These are phyloP conservation scores for Globisporangium viniferum DNA, from an alignment of 352 stramenopile genomes.

Conservation along the genomic window DNA sequence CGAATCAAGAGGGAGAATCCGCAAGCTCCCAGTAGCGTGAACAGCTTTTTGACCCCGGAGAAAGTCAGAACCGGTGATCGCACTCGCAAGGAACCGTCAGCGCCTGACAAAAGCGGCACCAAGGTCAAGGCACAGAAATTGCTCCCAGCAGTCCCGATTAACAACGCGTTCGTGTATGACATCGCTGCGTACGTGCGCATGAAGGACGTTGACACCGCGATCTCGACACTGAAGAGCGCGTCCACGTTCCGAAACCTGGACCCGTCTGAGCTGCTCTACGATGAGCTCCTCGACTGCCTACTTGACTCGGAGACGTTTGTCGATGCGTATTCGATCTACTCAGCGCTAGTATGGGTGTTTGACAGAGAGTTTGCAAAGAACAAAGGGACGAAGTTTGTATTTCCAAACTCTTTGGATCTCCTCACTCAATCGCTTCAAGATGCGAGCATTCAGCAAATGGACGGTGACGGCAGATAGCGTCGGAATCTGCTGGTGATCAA, in stretches of 20 bases:
- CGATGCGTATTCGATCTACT: neutral
- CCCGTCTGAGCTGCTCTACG: neutral
- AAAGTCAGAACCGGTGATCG: neutral
- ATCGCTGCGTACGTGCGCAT: neutral
- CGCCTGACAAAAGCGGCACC: neutral
- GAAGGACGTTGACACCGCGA: neutral
- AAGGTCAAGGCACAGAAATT: too few relatives aligned
- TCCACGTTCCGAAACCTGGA: neutral
- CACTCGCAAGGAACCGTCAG: neutral
- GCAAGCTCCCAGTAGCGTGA: neutral
- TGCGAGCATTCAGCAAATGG: neutral
- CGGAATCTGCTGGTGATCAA: neutral
- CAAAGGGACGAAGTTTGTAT: neutral
- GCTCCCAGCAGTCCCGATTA: neutral
- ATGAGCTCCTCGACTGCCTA: slow-evolving; percentile 3
- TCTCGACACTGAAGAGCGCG: neutral
- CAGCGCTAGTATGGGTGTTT: neutral
- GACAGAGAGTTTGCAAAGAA: neutral
- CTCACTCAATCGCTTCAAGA: neutral
- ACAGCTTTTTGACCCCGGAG: neutral
- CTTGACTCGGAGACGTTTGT: neutral
- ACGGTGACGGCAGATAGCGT: neutral
- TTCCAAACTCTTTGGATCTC: neutral
- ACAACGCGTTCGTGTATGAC: neutral
- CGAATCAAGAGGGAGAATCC: neutral